phyloP scores from a whole-genome alignment of 495 filamentous ascomycete species.

The Aspergillus coremiiformis region DNA sequence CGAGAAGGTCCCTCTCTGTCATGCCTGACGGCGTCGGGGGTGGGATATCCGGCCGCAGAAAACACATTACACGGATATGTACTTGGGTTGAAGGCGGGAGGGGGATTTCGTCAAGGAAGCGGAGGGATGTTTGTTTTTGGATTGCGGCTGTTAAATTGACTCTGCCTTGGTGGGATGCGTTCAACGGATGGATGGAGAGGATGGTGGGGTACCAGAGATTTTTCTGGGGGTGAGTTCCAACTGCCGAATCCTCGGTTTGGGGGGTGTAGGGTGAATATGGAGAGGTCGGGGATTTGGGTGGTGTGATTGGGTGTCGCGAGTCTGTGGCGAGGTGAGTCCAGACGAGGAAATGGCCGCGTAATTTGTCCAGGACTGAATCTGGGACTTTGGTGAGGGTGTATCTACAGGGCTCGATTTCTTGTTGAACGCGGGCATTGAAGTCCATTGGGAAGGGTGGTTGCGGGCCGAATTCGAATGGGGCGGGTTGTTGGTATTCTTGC shows the following conservation, averaged over 20 bases:
- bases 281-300: background rate
- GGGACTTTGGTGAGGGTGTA: constrained; percentile 31
- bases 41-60: constrained; percentile 24
- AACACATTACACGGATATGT: background rate
- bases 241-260: background rate
- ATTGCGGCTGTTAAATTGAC: constrained; percentile 34
- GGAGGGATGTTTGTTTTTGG: constrained; percentile 38
- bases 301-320: background rate
- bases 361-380: constrained; percentile 39
- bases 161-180: constrained; percentile 30
- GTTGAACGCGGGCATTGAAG: constrained; percentile 36
- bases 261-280: background rate
- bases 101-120: constrained; percentile 38
- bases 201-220: constrained; percentile 46
- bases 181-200: constrained; percentile 36
- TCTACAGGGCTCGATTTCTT: constrained; percentile 12
- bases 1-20: constrained; percentile 22
- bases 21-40: constrained; percentile 13
- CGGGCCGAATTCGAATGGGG: constrained; percentile 41
- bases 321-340: constrained; percentile 43
- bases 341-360: constrained; percentile 56
- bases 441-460: constrained; percentile 50
- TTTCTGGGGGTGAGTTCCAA: background rate
- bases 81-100: constrained; percentile 6
- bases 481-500: constrained; percentile 13